Conservation (phyloP, 768 basidiomycete species). For the Grammothele lineata region DNA sequence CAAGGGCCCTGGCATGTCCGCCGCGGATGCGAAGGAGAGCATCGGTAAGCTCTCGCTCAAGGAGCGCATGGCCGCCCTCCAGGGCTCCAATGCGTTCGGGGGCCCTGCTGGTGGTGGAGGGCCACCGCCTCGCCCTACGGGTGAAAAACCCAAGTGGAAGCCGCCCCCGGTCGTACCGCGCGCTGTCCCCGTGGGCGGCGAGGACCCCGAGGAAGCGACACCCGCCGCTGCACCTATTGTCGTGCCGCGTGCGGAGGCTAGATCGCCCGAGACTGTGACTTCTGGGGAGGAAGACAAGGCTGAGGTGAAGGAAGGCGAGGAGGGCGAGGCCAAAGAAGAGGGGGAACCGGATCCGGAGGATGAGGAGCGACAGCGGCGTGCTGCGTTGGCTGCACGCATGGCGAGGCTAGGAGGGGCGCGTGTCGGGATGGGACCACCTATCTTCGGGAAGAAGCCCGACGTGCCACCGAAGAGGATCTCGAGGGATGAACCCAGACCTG, state of each 20-base stretch:
- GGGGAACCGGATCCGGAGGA: slow-evolving; percentile 51
- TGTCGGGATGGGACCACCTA: slow-evolving; percentile 74
- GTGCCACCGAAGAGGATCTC: slow-evolving; percentile 28
- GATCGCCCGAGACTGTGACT: slow-evolving; percentile 10
- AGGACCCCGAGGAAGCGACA: slow-evolving; percentile 33
- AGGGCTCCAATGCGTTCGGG: slow-evolving; percentile 80
- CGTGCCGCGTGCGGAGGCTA: slow-evolving; percentile 9
- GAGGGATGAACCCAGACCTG: slow-evolving; percentile 22
- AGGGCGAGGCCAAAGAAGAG: slow-evolving; percentile 31
- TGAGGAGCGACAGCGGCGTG: slow-evolving; percentile 74
- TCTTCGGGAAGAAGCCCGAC: slow-evolving; percentile 56
- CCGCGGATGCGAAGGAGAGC: slow-evolving; percentile 83
- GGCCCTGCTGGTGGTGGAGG: slow-evolving; percentile 28
- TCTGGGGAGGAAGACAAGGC: slow-evolving; percentile 15
- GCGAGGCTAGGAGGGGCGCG: slow-evolving; percentile 85
- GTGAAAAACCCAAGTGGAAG: slow-evolving; percentile 84
- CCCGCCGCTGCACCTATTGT: not conserved
- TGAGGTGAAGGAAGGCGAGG: not conserved
- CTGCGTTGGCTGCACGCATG: slow-evolving; percentile 90
- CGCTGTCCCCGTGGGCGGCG: slow-evolving; percentile 36
- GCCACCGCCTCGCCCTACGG: slow-evolving; percentile 55
- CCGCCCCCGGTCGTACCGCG: slow-evolving; percentile 50
- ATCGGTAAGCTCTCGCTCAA: slow-evolving; percentile 80
- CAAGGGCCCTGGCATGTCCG: slow-evolving; percentile 56
- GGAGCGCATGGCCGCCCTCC: slow-evolving; percentile 93